Evolutionary conservation across 192 early-diverging fungal genomes (phyloP), one percentile per base, ranked within the genome.

Genomic region (Thoreauomyces humboldtii): DNA sequence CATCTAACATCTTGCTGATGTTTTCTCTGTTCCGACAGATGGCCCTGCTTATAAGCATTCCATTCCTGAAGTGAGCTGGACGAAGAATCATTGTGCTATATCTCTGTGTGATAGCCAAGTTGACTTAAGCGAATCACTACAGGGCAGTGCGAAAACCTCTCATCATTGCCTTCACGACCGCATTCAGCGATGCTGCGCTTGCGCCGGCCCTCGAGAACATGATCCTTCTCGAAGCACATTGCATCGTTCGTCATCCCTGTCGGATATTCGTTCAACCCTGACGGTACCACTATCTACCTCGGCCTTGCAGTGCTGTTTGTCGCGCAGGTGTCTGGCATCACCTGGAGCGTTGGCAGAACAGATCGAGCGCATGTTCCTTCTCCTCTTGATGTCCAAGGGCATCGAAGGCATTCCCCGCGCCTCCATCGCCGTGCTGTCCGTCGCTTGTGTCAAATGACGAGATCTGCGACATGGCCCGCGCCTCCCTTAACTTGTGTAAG

Each of bases 251-350:
- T 88, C 28, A 77, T 89, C 32, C 65, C 76, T 11, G 48, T 85
- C 15, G 89, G 89, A 9, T 91, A 91, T 73, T 84, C 84, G 7
- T 91, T 91, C 65, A 91, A 91, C 67, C 69, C 90, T 51, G 89
- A 91, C 60, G 89, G 89, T 2, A 87, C 87, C 7, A 88, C 88
- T 27, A 64, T 91, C 31, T 89, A 90, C 59, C 79, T 90, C n/a
- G 76, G 83, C 31, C 59, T 85, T 31, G 88, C 88, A 2, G 54
- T 77, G 19, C 69, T 90, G 35, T 91, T 90, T 65, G 78, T 76
- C 55, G 88, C 88, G n/a, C 89, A 91, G 62, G 76, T 60, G 1
- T 27, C 61, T 29, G 78, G 79, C 43, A 52, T 86, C 14, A 25
- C 58, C 27, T 77, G 86, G 61, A 33, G 74, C 9, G 35, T 84